These are phyloP conservation scores for Barnettozyma vustinii DNA, from an alignment of 805 yeast species.

Conservation along the genomic window DNA sequence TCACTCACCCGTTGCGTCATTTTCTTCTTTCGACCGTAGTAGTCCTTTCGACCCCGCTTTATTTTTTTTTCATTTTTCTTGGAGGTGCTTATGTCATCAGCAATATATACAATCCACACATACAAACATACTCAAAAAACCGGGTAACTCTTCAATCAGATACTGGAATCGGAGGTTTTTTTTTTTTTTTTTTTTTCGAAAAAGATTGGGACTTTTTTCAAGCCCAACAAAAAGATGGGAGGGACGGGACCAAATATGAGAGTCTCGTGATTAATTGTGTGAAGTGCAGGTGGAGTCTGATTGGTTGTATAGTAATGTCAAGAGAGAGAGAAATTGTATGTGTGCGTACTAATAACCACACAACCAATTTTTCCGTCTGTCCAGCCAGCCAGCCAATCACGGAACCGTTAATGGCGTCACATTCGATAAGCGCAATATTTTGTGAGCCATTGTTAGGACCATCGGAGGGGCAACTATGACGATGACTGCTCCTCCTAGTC, in stretches of 20 bases:
- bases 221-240: neutral
- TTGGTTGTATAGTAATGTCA: neutral
- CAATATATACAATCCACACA: no score
- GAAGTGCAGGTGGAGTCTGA: neutral
- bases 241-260: no score
- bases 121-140: no score
- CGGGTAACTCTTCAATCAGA: neutral
- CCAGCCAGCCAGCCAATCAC: neutral
- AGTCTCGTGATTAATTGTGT: neutral
- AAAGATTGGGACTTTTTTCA: neutral
- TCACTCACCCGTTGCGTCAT: conserved; percentile 2
- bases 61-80: neutral
- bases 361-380: neutral
- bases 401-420: neutral
- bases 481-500: neutral
- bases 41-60: neutral
- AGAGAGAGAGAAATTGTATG: no score
- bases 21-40: conserved; percentile 3
- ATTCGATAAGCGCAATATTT: neutral
- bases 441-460: neutral
- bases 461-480: conserved; percentile 5
- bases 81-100: neutral
- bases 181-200: no score
- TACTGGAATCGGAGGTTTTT: no score
- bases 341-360: neutral